Conservation (phyloP, 805 yeast genomes). For the Starmerella ratchasimensis region DNA sequence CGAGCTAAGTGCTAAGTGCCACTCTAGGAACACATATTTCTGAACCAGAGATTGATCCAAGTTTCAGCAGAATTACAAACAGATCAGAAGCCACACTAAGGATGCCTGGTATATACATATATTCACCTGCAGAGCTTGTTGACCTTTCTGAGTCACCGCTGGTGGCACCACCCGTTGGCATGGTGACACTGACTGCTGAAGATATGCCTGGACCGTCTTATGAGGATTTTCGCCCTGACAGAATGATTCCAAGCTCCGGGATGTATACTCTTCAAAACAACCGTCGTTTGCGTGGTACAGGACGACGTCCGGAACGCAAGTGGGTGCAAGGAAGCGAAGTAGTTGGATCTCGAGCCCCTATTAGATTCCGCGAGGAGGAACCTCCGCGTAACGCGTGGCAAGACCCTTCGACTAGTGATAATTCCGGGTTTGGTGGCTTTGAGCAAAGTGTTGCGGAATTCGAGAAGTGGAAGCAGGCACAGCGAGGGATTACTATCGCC, state of each 20-base stretch:
- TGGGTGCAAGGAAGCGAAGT: constrained; percentile 5
- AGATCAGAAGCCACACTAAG: too few relatives aligned
- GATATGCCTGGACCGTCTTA: constrained; percentile 7
- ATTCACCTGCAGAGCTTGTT: constrained; percentile 15
- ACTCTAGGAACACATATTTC: too few relatives aligned
- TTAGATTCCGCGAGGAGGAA: constrained; percentile 2
- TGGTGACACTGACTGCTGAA: constrained; percentile 7
- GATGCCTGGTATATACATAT: constrained; percentile 6
- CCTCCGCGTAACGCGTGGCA: constrained; percentile 12
- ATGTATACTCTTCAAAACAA: not conserved
- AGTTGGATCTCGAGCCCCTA: constrained; percentile 6
- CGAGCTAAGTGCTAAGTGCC: too few relatives aligned
- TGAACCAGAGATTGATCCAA: too few relatives aligned
- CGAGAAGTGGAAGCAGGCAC: constrained; percentile 20
- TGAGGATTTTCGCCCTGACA: not conserved
- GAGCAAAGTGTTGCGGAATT: constrained; percentile 18
- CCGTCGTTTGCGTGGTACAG: not conserved
- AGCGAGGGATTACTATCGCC: constrained; percentile 2
- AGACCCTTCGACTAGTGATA: constrained; percentile 11
- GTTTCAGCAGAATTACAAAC: too few relatives aligned
- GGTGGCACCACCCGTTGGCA: constrained; percentile 16
- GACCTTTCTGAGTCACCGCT: constrained; percentile 21
- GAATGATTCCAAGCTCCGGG: too few relatives aligned
- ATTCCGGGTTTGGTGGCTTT: constrained; percentile 9
- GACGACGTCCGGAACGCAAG: constrained; percentile 2